Evolutionary conservation across 495 filamentous ascomycete species (phyloP).

Genomic region (Aspergillus kassunensis): DNA sequence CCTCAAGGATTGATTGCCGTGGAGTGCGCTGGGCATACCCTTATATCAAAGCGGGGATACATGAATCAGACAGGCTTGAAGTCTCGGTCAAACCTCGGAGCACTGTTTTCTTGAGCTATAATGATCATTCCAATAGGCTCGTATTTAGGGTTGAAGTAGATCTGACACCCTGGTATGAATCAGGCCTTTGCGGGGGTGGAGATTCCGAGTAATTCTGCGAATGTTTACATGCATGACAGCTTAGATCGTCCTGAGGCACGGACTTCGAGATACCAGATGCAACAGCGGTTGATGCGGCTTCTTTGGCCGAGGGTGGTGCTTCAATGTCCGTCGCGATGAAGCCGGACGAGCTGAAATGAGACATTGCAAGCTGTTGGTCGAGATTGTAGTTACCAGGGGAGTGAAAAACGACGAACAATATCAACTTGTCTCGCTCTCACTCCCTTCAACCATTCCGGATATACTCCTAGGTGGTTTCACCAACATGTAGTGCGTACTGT

Average conservation of each 20-base stretch:
- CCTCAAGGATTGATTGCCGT: no score
- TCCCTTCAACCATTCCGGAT: no score
- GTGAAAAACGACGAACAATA: no score
- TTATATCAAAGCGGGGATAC: constrained; percentile 5
- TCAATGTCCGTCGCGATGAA: not conserved
- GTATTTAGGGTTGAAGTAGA: not conserved
- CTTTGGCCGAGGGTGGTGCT: constrained; percentile 8
- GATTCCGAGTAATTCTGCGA: no score
- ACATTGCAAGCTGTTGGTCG: not conserved
- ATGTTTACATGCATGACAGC: not conserved
- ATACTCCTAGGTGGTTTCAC: no score
- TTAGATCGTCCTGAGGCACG: no score
- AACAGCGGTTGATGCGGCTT: not conserved
- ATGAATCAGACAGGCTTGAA: not conserved
- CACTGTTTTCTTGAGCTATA: not conserved
- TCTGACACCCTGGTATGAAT: constrained; percentile 12
- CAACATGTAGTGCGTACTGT: no score
- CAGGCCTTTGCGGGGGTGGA: no score
- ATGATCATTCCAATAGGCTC: not conserved
- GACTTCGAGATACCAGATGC: not conserved
- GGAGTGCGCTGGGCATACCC: not conserved
- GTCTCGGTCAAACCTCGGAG: constrained; percentile 7
- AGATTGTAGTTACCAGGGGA: not conserved
- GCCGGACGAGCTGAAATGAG: not conserved
- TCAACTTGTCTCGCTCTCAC: no score